These are phyloP conservation scores for Saccharomycopsis malanga DNA, from an alignment of 805 yeast species.

Conservation along the genomic window DNA sequence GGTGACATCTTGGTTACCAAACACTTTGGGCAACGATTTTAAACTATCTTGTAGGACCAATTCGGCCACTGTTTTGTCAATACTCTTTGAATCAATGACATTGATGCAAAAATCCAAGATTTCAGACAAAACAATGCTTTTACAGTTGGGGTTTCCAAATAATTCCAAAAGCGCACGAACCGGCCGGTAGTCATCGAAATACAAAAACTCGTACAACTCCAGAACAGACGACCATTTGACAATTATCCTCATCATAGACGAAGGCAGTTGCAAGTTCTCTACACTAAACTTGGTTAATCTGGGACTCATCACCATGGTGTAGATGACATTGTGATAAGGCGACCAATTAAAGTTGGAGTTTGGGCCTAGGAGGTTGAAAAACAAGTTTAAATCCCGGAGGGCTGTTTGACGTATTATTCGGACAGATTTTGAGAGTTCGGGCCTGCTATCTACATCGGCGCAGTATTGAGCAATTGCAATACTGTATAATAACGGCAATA, in stretches of 20 bases:
- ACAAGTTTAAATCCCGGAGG: conserved; percentile 50
- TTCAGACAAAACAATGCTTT: conserved; percentile 46
- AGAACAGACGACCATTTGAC: conserved; percentile 47
- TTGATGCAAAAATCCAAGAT: conserved; percentile 47
- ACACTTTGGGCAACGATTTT: conserved; percentile 38
- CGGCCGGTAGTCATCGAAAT: conserved; percentile 49
- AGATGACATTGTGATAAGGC: conserved; percentile 43
- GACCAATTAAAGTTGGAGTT: conserved; percentile 44
- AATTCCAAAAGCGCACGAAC: conserved; percentile 48
- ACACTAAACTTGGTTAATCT: conserved; percentile 60
- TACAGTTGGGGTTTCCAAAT: conserved; percentile 48
- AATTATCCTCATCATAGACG: conserved; percentile 65
- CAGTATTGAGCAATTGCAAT: conserved; percentile 46
- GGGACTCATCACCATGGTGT: conserved; percentile 48
- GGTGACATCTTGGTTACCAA: conserved; percentile 25
- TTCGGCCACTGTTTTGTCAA: neutral
- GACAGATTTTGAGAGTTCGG: conserved; percentile 47
- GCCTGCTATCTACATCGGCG: conserved; percentile 24
- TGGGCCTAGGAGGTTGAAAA: conserved; percentile 37
- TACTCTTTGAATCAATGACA: conserved; percentile 20
- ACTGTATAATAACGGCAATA: conserved; percentile 52
- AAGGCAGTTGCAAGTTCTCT: conserved; percentile 79
- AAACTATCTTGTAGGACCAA: conserved; percentile 32
- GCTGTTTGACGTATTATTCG: conserved; percentile 71
- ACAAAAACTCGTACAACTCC: conserved; percentile 44